phyloP scores from a whole-genome alignment of 805 yeast species.

The Kuraishia ogatae region DNA sequence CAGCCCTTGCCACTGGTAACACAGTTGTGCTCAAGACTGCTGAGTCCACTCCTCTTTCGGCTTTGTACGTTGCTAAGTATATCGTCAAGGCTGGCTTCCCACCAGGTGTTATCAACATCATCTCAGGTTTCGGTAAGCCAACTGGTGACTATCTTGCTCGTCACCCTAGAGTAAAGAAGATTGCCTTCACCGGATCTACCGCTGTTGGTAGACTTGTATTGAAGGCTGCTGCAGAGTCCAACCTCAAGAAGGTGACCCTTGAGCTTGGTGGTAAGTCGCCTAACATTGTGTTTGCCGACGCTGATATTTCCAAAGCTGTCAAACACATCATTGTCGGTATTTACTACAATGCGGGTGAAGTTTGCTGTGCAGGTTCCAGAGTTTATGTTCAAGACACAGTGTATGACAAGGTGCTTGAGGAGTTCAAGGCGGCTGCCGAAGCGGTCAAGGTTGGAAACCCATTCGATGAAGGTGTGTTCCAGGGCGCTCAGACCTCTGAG shows the following conservation, averaged over 20 bases:
- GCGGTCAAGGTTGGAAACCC: constrained; percentile 68
- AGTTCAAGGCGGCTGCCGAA: constrained; percentile 41
- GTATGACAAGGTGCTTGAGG: constrained; percentile 56
- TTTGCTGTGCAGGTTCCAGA: constrained; percentile 89
- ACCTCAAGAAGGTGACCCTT: constrained; percentile 69
- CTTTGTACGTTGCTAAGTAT: constrained; percentile 63
- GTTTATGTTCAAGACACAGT: constrained; percentile 69
- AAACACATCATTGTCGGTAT: constrained; percentile 66
- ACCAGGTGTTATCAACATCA: constrained; percentile 80
- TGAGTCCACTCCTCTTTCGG: constrained; percentile 86
- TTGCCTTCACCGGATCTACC: constrained; percentile 94
- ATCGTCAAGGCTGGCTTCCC: constrained; percentile 83
- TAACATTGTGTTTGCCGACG: constrained; percentile 73
- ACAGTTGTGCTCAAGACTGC: constrained; percentile 84
- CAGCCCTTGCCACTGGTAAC: constrained; percentile 88
- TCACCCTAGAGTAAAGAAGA: constrained; percentile 78
- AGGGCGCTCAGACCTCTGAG: constrained; percentile 71
- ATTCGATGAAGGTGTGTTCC: constrained; percentile 58
- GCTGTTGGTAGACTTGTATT: constrained; percentile 73
- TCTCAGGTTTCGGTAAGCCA: constrained; percentile 79
- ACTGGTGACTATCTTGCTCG: constrained; percentile 75
- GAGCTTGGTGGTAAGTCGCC: constrained; percentile 92
- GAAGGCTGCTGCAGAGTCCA: constrained; percentile 58
- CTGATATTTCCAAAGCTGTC: constrained; percentile 58
- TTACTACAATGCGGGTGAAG: constrained; percentile 86